Evolutionary conservation across 225 moss, liverwort and hornwort species (phyloP).

Genomic region (Pseudoscleropodium purum): DNA sequence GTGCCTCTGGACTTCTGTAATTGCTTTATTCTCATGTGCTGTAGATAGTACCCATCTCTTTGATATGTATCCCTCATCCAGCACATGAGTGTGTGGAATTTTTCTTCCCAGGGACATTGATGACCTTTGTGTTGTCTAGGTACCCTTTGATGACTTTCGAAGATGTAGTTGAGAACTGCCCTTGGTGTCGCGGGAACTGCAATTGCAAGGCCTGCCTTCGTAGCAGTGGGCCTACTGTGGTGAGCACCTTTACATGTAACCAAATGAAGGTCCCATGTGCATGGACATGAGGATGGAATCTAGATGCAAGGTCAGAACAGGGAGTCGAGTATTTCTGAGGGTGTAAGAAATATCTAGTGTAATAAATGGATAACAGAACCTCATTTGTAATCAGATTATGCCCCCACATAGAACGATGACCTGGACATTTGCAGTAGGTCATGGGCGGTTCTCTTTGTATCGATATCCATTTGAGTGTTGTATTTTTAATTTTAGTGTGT

Average conservation of each 20-base stretch:
- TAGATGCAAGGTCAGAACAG: not conserved
- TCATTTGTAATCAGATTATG: not conserved
- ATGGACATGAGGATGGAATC: not conserved
- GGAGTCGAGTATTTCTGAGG: not conserved
- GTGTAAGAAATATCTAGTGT: not conserved
- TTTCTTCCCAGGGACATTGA: not conserved
- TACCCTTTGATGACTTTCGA: constrained; percentile 57
- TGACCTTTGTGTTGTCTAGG: constrained; percentile 31
- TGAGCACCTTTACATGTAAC: constrained; percentile 8
- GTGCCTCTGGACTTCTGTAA: not conserved
- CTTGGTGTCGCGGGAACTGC: constrained; percentile 82
- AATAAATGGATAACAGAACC: not conserved
- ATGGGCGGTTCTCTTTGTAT: not conserved
- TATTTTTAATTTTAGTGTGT: not conserved
- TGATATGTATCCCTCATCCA: not conserved
- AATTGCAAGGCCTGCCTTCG: constrained; percentile 98
- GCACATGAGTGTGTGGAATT: not conserved
- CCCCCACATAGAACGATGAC: not conserved
- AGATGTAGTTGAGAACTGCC: constrained; percentile 64
- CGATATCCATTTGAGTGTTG: not conserved
- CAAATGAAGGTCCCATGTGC: not conserved
- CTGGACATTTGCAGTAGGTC: not conserved
- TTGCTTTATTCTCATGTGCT: not conserved
- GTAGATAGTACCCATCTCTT: not conserved
- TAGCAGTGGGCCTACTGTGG: constrained; percentile 39